Base-by-base conservation (phyloP, 495 filamentous ascomycete species). In the Lophiostoma macrostomum region DNA sequence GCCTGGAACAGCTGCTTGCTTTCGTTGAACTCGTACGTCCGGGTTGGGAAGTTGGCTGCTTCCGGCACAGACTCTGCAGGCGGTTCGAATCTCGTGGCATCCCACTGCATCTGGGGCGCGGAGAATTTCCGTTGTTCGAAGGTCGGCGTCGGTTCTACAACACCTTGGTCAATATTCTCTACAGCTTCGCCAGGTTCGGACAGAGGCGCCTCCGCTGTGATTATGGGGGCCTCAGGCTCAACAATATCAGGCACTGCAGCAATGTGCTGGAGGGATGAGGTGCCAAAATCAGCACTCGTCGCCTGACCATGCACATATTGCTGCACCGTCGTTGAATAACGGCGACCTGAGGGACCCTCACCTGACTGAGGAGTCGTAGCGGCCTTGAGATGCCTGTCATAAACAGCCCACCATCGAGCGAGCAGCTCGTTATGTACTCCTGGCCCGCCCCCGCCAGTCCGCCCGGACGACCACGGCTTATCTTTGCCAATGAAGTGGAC, bases 401-500 rank as follows among this genome's bases (percentile, higher is more conserved):
- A 95, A 32, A 95, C 82, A 19, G 87, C 81, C 90, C 90, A 96
- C 91, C 93, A 98, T 53, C 79, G 77, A 31, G 82, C 82, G 31
- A 86, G 64, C 69, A 96, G 81, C 67, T 94, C 83, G 65, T 89
- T 82, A 63, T 87, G 91, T 2, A 87, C 85, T 16, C 76, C 76
- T n/a, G 76, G 73, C 4, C 80, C 79, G 20, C 53, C 76, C 13
- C 66, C 66, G 32, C 76, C 69, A 43, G 80, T 70, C 63, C 89
- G 75, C 31, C 86, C 84, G 63, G 82, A 72, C 20, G 74, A 76
- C 93, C 93, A 97, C 2, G 93, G 94, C 70, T 97, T 97, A 32
- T 88, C 80, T 32, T 81, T 68, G 10, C 93, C 93, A 66, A 97
- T 97, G 68, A 95, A 97, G 72, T 97, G 93, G 30, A 93, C 82